A percentile compares a stretch with the other conserved stretches of the same genome.
Evolutionary conservation across 2,329 filamentous ascomycete species (phyloP).

Genomic region (Ophidiomyces ophidiicola): DNA sequence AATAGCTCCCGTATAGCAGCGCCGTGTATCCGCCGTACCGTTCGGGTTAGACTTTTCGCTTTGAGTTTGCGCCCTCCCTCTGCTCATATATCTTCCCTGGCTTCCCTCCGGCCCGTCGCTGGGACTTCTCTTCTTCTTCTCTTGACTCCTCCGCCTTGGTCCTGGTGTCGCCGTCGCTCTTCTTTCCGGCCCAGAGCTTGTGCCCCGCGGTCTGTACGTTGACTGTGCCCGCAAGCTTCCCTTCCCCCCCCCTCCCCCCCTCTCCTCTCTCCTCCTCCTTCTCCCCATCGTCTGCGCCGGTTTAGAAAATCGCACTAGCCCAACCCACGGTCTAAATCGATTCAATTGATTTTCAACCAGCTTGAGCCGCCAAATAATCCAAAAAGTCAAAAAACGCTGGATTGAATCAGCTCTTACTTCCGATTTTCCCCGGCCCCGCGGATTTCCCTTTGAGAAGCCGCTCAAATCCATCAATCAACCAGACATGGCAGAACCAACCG

Average conservation of each 20-base stretch:
- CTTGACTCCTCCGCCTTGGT: conserved; percentile 9
- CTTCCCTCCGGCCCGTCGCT: conserved; percentile 8
- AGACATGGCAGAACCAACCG: conserved; percentile 14
- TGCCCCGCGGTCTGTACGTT: conserved; percentile 7
- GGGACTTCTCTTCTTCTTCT: conserved; percentile 12
- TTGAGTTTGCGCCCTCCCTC: conserved; percentile 10
- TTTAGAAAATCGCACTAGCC: neutral
- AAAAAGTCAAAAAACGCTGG: conserved; percentile 4
- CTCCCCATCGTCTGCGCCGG: conserved; percentile 9
- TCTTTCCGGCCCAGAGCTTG: neutral
- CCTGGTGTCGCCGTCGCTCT: conserved; percentile 9
- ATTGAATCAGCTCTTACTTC: conserved; percentile 1
- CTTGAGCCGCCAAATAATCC: neutral
- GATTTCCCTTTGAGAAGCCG: conserved; percentile 1
- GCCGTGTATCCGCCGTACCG: no score
- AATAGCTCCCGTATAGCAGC: conserved; percentile 5
- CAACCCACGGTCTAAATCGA: neutral
- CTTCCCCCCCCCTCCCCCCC: conserved; percentile 4
- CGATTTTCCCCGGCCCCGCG: conserved; percentile 1
- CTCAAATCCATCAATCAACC: neutral
- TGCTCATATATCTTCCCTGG: conserved; percentile 13
- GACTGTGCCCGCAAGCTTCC: conserved; percentile 8
- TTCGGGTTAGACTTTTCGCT: no score
- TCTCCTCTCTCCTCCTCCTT: conserved; percentile 5
- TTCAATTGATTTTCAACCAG: conserved; percentile 1